phyloP scores from a whole-genome alignment of 192 early-diverging fungal species.

The Coemansia sp. region DNA sequence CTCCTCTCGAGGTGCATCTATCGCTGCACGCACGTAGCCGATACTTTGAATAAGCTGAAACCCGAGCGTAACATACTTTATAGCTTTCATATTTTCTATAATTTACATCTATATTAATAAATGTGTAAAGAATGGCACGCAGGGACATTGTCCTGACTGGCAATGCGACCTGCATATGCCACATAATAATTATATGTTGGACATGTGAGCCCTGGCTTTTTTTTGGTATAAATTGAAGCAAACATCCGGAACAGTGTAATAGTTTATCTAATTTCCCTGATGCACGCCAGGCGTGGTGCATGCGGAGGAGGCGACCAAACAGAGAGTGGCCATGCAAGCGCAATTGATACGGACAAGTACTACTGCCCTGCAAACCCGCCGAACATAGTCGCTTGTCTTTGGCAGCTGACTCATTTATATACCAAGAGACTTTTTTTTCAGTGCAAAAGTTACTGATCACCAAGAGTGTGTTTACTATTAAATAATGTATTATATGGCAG shows the following conservation, averaged over 20 bases:
- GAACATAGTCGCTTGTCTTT: not conserved
- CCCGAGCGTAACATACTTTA: conserved; percentile 10
- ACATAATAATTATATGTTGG: not conserved
- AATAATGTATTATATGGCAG: not conserved
- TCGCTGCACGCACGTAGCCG: conserved; percentile 7
- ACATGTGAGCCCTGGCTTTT: not conserved
- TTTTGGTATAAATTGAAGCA: not conserved
- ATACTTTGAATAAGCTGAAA: conserved; percentile 6
- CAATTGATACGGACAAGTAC: not conserved
- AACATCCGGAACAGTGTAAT: not conserved
- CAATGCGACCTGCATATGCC: not conserved
- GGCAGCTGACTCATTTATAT: not conserved
- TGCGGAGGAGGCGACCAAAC: not conserved
- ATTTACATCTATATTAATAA: not conserved
- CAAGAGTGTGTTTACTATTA: not conserved
- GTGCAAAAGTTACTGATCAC: not conserved
- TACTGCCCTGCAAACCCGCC: not conserved
- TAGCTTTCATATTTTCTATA: not conserved
- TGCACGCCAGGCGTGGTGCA: conserved; percentile 21
- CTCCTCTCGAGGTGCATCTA: conserved; percentile 2
- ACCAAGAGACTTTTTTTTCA: not conserved
- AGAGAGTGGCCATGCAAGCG: not conserved
- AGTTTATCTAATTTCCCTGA: conserved; percentile 5
- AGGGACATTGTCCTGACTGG: not conserved
- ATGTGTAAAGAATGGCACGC: not conserved